phyloP scores from a whole-genome alignment of 2,329 filamentous ascomycete species.

The Sphaerulina populicola region DNA sequence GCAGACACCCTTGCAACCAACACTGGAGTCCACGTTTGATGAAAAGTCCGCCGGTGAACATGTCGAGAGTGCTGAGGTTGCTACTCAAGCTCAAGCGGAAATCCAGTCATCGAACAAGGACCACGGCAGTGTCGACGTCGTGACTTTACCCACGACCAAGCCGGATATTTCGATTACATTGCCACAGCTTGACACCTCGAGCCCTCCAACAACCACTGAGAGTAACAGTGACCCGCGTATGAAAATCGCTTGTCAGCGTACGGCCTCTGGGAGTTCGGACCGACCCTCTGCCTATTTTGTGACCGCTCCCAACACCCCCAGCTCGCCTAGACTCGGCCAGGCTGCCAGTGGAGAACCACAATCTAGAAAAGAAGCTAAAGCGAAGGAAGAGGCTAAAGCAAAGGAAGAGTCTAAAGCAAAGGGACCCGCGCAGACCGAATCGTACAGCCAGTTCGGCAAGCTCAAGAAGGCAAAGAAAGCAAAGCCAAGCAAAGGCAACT shows the following conservation, averaged over 20 bases:
- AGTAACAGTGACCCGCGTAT: background rate
- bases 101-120: conserved; percentile 8
- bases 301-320: conserved; percentile 24
- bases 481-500: conserved; percentile 4
- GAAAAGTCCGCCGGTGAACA: no score
- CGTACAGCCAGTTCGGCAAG: conserved; percentile 28
- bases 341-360: background rate
- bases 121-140: conserved; percentile 13
- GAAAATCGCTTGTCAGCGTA: conserved; percentile 7
- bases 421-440: conserved; percentile 33
- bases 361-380: conserved; percentile 1
- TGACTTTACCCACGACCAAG: conserved; percentile 9
- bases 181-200: conserved; percentile 5
- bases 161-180: conserved; percentile 9
- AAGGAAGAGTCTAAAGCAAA: conserved; percentile 29
- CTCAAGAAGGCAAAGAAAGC: conserved; percentile 15
- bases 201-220: background rate
- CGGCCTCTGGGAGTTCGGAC: conserved; percentile 15
- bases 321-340: conserved; percentile 2
- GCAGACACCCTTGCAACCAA: background rate
- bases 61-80: background rate
- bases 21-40: background rate
- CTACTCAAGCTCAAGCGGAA: background rate
- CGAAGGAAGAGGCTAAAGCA: conserved; percentile 21
- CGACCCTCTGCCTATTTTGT: conserved; percentile 16